A percentile compares a stretch with the other conserved stretches of the same genome.
Conservation (phyloP, 768 basidiomycete genomes). For the Mrakia frigida region DNA sequence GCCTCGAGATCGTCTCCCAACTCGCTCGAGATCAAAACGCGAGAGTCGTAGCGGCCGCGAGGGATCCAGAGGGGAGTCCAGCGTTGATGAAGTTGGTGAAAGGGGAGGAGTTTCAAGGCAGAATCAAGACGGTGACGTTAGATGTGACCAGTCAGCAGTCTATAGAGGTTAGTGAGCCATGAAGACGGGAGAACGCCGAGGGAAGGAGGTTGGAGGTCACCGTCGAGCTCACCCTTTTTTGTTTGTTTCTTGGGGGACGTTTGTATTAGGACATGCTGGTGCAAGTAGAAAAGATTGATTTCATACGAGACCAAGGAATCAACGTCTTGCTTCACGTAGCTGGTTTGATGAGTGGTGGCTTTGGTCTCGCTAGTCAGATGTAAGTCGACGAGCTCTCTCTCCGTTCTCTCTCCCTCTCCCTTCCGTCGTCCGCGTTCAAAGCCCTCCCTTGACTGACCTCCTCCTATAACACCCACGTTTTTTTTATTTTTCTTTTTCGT, state of each 20-base stretch:
- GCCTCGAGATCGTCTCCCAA: conserved; percentile 1
- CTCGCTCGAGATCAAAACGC: background rate
- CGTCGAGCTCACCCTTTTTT: background rate
- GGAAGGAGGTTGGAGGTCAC: background rate
- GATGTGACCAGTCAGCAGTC: background rate
- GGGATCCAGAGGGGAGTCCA: background rate
- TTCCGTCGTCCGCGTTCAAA: background rate
- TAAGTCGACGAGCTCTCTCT: background rate
- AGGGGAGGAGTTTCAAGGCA: background rate
- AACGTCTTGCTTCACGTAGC: background rate
- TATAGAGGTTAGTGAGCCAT: background rate
- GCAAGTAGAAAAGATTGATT: background rate
- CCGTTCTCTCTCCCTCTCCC: background rate
- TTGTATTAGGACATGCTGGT: background rate
- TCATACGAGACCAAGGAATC: background rate
- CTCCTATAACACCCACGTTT: too few species aligned
- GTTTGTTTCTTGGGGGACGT: too few species aligned
- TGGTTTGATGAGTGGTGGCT: background rate
- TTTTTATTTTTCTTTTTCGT: background rate
- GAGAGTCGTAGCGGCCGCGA: background rate
- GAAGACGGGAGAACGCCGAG: background rate
- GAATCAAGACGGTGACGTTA: background rate
- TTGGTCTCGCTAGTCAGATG: background rate
- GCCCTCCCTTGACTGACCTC: background rate
- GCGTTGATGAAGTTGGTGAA: background rate